Evolutionary conservation across 1,139 yeast species (phyloP), one percentile per base, ranked within the genome.

Genomic region (Hanseniaspora uvarum): DNA sequence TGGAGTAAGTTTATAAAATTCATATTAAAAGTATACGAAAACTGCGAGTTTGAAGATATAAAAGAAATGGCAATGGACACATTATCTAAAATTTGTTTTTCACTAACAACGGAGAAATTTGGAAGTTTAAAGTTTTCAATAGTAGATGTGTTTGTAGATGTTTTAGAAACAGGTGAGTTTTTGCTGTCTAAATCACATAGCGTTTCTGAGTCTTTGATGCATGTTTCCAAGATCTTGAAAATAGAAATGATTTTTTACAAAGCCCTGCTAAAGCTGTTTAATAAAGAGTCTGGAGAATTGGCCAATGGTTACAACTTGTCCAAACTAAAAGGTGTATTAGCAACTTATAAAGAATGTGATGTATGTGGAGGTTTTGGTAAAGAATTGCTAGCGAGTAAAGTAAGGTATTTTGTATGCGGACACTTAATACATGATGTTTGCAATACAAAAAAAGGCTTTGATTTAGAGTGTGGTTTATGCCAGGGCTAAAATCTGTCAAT

Each of bases 301-400:
- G 43, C 46, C 8, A 30, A 44, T 30, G 39, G 5, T 5, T 44
- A 31, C 80, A 2, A 69, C 72, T 11, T 59, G 62, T 1, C 71
- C 72, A 46, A 71, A 75, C 23, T 59, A 72, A 1, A 64, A 67
- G 95, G 95, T 0, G 81, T 89, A 86, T 68, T 78, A 1, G 75
- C 81, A 1, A 65, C 68, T 3, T 68, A 66, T 30, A 68, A 72
- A 51, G 74, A 71, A 48, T 86, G 95, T 66, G 81, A 83, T 52
- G 78, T 82, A 0, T 86, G 95, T 65, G 86, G 84, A 2, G 54
- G n/a, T 46, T 56, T 39, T 16, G 19, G 24, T 24, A 24, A 12
- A 14, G 30, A 24, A 8, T 24, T 14, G 16, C n/a, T 21, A 23
- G 26, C 4, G n/a, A n/a, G 14, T 6, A 24, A 56, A 54, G 21